A percentile compares a stretch with the other conserved stretches of the same genome.
phyloP scores from a whole-genome alignment of 2,329 filamentous ascomycete species.

The Fusarium longipes region DNA sequence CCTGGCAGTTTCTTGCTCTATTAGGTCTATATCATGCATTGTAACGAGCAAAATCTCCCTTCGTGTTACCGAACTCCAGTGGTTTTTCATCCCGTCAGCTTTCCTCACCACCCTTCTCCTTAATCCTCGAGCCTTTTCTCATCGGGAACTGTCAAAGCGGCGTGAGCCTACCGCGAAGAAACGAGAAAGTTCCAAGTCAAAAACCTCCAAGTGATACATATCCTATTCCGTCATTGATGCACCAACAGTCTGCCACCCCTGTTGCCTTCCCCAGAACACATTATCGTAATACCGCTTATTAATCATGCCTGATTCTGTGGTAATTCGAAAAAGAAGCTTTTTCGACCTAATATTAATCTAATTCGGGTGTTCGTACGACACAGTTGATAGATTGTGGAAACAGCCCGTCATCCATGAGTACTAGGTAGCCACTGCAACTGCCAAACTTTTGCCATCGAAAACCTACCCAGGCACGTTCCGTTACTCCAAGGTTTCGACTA shows the following conservation, averaged over 20 bases:
- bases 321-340: slow-evolving; percentile 20
- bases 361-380: not conserved
- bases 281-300: not conserved
- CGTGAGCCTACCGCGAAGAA: slow-evolving; percentile 6
- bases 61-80: slow-evolving; percentile 1
- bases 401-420: too few relatives aligned
- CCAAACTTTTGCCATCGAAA: not conserved
- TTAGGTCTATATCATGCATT: not conserved
- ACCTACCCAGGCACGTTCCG: not conserved
- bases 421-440: too few relatives aligned
- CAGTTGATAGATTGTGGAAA: slow-evolving; percentile 53
- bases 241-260: slow-evolving; percentile 3
- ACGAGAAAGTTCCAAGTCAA: not conserved
- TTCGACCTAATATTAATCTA: not conserved
- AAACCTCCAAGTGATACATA: not conserved
- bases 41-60: slow-evolving; percentile 12
- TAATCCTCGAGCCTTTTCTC: not conserved
- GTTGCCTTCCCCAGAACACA: slow-evolving; percentile 15
- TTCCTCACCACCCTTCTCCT: not conserved
- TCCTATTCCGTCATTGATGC: not conserved
- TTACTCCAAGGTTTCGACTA: not conserved
- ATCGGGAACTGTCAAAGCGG: slow-evolving; percentile 9
- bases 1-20: not conserved
- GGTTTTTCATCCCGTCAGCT: slow-evolving; percentile 9
- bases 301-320: slow-evolving; percentile 21